These are phyloP conservation scores for Mucor plumbeus DNA, from an alignment of 371 early-diverging fungal species.

Conservation along the genomic window DNA sequence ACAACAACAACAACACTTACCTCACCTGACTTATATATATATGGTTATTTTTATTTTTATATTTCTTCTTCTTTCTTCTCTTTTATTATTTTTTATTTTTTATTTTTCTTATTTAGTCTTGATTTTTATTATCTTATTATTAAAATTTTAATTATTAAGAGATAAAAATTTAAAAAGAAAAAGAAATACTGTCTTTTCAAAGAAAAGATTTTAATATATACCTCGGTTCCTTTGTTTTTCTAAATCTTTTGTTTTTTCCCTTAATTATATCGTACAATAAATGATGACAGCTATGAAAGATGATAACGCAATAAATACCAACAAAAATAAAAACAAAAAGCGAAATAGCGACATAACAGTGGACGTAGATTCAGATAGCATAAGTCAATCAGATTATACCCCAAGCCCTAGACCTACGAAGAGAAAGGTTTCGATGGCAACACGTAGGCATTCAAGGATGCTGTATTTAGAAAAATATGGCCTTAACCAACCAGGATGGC, in stretches of 20 bases:
- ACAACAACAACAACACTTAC: conserved; percentile 4
- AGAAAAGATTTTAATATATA: not conserved
- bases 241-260: not conserved
- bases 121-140: not conserved
- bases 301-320: conserved; percentile 1
- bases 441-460: conserved; percentile 32
- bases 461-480: conserved; percentile 42
- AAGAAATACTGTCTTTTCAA: not conserved
- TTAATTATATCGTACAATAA: conserved; percentile 1
- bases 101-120: not conserved
- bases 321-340: not conserved
- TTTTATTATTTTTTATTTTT: not conserved
- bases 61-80: conserved; percentile 8
- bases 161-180: not conserved
- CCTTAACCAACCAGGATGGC: conserved; percentile 34
- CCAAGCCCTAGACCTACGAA: conserved; percentile 8
- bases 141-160: not conserved
- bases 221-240: not conserved
- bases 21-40: not conserved
- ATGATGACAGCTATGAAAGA: conserved; percentile 6
- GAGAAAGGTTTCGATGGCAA: conserved; percentile 22
- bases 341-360: conserved; percentile 2
- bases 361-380: conserved; percentile 8
- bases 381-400: conserved; percentile 19
- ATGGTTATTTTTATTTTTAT: conserved; percentile 8